A percentile compares a stretch with the other conserved stretches of the same genome.
These are phyloP conservation scores for Fagopyrum esculentum DNA, from an alignment of 148 eudicot species.

Conservation along the genomic window DNA sequence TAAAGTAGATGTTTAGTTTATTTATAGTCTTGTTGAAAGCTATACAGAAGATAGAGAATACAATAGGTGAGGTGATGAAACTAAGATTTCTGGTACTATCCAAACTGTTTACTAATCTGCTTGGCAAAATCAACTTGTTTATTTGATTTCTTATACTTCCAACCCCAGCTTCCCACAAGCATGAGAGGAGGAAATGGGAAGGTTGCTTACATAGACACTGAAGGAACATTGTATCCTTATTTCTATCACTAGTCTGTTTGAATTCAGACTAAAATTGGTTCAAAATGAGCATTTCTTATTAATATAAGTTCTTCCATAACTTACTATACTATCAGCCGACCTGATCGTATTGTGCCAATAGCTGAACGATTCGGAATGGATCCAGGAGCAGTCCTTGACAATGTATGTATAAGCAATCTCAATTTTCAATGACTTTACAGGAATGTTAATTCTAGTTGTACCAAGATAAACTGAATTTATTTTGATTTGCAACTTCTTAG, in stretches of 20 bases:
- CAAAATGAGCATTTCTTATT: background rate
- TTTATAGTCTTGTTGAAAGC: background rate
- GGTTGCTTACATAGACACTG: slow-evolving; percentile 94
- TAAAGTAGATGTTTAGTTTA: background rate
- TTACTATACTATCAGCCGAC: slow-evolving; percentile 48
- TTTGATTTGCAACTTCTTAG: slow-evolving; percentile 21
- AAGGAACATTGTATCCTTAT: slow-evolving; percentile 96
- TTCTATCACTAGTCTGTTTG: slow-evolving; percentile 11
- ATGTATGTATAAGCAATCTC: slow-evolving; percentile 56
- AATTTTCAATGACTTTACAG: background rate
- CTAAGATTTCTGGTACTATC: background rate
- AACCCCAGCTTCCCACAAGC: slow-evolving; percentile 72
- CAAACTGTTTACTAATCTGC: background rate
- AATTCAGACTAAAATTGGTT: background rate
- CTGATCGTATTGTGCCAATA: slow-evolving; percentile 91
- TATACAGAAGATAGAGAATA: no score
- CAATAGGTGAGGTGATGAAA: background rate
- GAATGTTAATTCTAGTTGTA: background rate
- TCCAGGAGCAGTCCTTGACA: slow-evolving; percentile 92
- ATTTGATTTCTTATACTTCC: background rate
- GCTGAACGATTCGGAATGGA: slow-evolving; percentile 99
- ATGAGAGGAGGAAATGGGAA: slow-evolving; percentile 95
- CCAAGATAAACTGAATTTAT: background rate
- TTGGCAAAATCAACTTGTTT: background rate
- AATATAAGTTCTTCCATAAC: slow-evolving; percentile 24